Percentiles rank a stretch among this genome's conserved stretches.
Conservation (phyloP, 306 rosid species). For the Vigna reflexopilosa region DNA sequence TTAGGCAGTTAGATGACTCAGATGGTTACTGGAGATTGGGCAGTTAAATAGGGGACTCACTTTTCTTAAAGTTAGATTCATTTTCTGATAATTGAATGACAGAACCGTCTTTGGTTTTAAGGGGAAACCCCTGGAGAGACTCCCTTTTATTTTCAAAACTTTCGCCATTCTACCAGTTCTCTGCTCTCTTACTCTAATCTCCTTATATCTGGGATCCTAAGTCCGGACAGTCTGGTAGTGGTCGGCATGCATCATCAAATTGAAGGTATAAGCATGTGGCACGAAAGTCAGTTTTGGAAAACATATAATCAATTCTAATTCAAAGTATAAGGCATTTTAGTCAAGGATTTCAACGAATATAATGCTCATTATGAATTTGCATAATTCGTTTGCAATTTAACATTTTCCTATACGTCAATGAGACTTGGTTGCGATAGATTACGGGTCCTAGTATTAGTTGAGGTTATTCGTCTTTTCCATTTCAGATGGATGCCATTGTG, state of each 20-base stretch:
- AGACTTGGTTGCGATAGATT: conserved; percentile 14
- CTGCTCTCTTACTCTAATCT: background rate
- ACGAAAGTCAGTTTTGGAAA: conserved; percentile 1
- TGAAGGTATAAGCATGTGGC: conserved; percentile 13
- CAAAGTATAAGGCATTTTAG: conserved; percentile 19
- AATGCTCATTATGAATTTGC: conserved; percentile 19
- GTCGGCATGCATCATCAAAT: conserved; percentile 27
- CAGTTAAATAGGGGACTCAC: background rate
- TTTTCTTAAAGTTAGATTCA: background rate
- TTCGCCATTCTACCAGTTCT: background rate
- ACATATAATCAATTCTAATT: conserved; percentile 13
- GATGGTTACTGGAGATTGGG: background rate
- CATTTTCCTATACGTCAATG: conserved; percentile 11
- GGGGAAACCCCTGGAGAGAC: background rate
- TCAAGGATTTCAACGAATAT: conserved; percentile 24
- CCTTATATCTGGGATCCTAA: background rate
- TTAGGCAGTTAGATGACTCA: background rate
- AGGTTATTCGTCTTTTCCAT: conserved; percentile 45
- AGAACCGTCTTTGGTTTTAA: conserved; percentile 2
- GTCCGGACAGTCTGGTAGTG: background rate
- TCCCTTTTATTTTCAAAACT: background rate
- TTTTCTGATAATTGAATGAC: conserved; percentile 13
- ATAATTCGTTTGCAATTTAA: conserved; percentile 35
- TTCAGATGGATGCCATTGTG: conserved; percentile 76
- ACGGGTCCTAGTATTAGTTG: conserved; percentile 37